A percentile compares a stretch with the other conserved stretches of the same genome.
phyloP scores from a whole-genome alignment of 2,329 filamentous ascomycete genomes.

The Hymenotorrendiella dingleyae region DNA sequence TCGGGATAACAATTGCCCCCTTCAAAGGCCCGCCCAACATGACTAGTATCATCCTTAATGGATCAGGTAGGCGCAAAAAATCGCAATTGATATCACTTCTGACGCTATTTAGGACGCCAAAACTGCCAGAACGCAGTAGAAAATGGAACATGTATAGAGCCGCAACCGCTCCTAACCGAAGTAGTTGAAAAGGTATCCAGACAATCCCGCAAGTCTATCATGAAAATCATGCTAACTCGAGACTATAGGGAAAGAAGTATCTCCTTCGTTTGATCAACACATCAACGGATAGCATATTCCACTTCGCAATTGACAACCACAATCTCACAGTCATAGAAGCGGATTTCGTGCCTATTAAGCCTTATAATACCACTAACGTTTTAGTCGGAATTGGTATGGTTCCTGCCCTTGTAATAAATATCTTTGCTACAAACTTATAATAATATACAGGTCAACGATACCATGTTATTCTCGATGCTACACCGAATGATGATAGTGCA shows the following conservation, averaged over 20 bases:
- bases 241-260: constrained; percentile 33
- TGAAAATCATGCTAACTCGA: too few relatives aligned
- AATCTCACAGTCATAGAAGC: constrained; percentile 48
- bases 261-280: constrained; percentile 42
- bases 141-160: too few relatives aligned
- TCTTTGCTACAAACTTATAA: constrained; percentile 34
- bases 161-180: too few relatives aligned
- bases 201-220: too few relatives aligned
- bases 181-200: too few relatives aligned
- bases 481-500: constrained; percentile 13
- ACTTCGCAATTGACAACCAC: constrained; percentile 48
- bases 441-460: constrained; percentile 47
- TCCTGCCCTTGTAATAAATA: constrained; percentile 17
- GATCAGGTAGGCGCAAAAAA: neutral
- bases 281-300: constrained; percentile 36
- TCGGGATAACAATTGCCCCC: neutral
- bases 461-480: constrained; percentile 39
- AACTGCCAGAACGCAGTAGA: too few relatives aligned
- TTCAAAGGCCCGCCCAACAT: constrained; percentile 11
- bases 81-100: too few relatives aligned
- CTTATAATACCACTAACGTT: constrained; percentile 42
- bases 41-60: constrained; percentile 12
- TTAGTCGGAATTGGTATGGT: constrained; percentile 31
- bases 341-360: constrained; percentile 52
- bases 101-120: too few relatives aligned